Evolutionary conservation across 352 stramenopile genomes (phyloP), one percentile per base, ranked within the genome.

Genomic region (Pythium phragmitis): DNA sequence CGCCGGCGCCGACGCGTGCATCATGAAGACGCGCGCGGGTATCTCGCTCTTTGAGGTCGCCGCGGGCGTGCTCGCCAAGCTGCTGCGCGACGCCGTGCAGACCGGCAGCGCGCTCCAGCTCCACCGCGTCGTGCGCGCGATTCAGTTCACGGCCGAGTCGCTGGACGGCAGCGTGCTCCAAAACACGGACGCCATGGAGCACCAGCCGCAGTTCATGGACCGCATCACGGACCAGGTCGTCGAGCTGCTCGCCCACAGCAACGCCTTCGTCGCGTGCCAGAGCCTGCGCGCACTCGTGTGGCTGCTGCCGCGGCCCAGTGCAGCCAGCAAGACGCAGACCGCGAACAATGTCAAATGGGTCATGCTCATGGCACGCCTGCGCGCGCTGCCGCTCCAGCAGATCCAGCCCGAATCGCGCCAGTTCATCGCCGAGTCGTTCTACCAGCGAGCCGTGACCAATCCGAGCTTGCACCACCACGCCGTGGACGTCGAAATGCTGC

Each of bases 241-340:
- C 8, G 64, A 70, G 47, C 59, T 86, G 34, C 60, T 76, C 0
- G 39, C 72, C 8, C 72, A 89, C 50, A 45, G 19, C 50, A 89
- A 88, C 53, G 63, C 68, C 5, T 88, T 90, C 58, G 64, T 91
- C 5, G 72, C 75, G 1, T 78, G 73, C 54, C 78, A 91, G 51
- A 82, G 74, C 50, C 70, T 94, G 23, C 69, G 78, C 19, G 82
- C 81, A 1, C 79, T 89, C 43, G 79, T 94, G 19, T 94, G 85
- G 85, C 67, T 94, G 33, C 63, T 94, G 9, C 81, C 81, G 1
- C 81, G 84, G 34, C 53, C 41, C 28, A 26, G 52, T 4, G 59
- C 57, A 13, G 19, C 16, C 2, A 65, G 1, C 7, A 39, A 8
- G 7, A 39, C 34, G 7, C 7, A 39, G 34, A 12, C 34, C 34